Base-by-base conservation (phyloP, 805 yeast genomes). In the Jamesozyma spencerorum region DNA sequence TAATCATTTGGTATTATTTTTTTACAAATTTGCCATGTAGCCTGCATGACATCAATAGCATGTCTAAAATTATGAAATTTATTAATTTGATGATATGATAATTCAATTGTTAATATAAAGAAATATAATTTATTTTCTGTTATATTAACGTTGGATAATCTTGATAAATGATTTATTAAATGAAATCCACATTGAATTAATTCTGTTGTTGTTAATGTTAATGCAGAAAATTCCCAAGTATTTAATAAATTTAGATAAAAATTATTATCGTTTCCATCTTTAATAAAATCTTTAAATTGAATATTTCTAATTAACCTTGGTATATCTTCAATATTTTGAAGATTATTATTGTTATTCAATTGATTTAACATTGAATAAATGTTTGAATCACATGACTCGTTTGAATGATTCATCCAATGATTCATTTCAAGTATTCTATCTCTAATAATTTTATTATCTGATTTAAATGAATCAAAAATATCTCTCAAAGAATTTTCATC, bases 11-110 rank as follows among this genome's bases (percentile, higher is more conserved):
- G 42, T 15, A 43, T 43, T 31, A 49, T 42, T 38, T 35, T 38
- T 24, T 43, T 41, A 36, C 57, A 65, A 43, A 80, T 76, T 57
- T 71, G 80, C 65, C 82, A 80, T 26, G 90, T 77, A 2, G 94
- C 95, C 63, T 92, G 98, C 55, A 88, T 65, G 7, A 92, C 98
- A 63, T 92, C 98, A 14, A 86, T 83, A 0, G 95, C 97, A 63
- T 92, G 98, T 50, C 94, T 74, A 57, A 88, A 92, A 63, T 90
- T 88, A 66, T 92, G 98, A 68, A 90, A 92, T 14, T 90, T 85
- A 58, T 88, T 88, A 10, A 86, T 85, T 50, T 77, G 75, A 53
- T 82, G 79, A 62, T 92, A 92, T 34, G 85, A 75, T 49, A 83
- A 82, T 45, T 95, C 72, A 7, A 85, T 70, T 49, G 78, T 72